These are phyloP conservation scores for Dichotomocladium elegans DNA, from an alignment of 371 early-diverging fungal genomes.

Conservation along the genomic window DNA sequence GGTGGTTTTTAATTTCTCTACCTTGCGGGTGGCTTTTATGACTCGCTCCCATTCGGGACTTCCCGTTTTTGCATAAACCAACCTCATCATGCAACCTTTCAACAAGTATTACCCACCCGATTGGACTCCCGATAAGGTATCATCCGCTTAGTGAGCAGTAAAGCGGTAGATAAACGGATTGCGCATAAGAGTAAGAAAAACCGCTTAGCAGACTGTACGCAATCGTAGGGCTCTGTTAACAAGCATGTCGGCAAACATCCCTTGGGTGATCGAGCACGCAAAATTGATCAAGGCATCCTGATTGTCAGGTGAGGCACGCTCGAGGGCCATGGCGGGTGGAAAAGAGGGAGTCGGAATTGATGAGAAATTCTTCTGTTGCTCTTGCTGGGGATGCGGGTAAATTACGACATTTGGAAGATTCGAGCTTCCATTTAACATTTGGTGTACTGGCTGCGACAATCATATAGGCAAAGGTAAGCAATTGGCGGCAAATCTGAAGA, in stretches of 20 bases:
- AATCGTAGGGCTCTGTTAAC: constrained; percentile 72
- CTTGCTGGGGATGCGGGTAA: neutral
- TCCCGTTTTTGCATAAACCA: too few relatives aligned
- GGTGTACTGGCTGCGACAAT: constrained; percentile 84
- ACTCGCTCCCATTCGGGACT: neutral
- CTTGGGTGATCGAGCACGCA: constrained; percentile 81
- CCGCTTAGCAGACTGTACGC: neutral
- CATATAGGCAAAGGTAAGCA: constrained; percentile 81
- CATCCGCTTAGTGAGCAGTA: neutral
- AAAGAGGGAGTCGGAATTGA: neutral
- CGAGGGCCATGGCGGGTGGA: too few relatives aligned
- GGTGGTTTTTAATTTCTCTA: too few relatives aligned
- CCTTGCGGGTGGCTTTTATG: neutral
- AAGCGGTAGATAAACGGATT: too few relatives aligned
- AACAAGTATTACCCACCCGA: constrained; percentile 76
- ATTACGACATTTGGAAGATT: constrained; percentile 56
- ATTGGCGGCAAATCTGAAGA: too few relatives aligned
- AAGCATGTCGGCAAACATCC: constrained; percentile 85
- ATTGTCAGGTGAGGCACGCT: constrained; percentile 65
- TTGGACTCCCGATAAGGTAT: constrained; percentile 68
- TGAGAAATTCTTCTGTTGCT: neutral
- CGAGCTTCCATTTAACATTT: constrained; percentile 89
- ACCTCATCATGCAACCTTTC: constrained; percentile 51
- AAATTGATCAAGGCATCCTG: constrained; percentile 87
- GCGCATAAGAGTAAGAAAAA: neutral